Conservation (phyloP, 2,329 filamentous ascomycete species). For the Chlorencoelia australis region DNA sequence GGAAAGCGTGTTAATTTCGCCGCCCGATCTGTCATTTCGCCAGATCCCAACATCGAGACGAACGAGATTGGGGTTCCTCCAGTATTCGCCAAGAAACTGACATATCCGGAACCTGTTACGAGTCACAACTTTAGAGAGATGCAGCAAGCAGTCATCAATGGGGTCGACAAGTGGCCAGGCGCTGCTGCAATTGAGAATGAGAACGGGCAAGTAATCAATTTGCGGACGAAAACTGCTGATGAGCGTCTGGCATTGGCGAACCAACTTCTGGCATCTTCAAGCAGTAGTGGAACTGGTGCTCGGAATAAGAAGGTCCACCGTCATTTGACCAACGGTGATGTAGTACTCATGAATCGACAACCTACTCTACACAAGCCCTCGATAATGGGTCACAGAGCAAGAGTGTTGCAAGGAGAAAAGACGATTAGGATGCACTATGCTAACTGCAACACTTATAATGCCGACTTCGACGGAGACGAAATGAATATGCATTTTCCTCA, state of each 20-base stretch:
- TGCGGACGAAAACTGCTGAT: slow-evolving; percentile 78
- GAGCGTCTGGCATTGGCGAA: slow-evolving; percentile 86
- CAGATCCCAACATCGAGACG: slow-evolving; percentile 96
- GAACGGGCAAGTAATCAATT: slow-evolving; percentile 79
- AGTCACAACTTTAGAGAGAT: slow-evolving; percentile 95
- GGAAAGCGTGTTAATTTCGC: slow-evolving; percentile 93
- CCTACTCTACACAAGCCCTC: slow-evolving; percentile 97
- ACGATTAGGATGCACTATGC: slow-evolving; percentile 99
- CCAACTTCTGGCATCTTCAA: slow-evolving; percentile 79
- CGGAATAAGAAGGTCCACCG: slow-evolving; percentile 94
- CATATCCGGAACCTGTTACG: slow-evolving; percentile 94
- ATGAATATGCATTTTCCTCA: slow-evolving; percentile 99
- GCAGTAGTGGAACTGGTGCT: slow-evolving; percentile 60
- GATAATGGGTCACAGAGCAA: slow-evolving; percentile 94
- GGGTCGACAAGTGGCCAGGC: slow-evolving; percentile 86
- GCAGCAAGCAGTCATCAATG: slow-evolving; percentile 93
- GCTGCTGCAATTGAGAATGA: slow-evolving; percentile 93
- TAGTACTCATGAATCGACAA: slow-evolving; percentile 97
- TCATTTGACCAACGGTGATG: slow-evolving; percentile 91
- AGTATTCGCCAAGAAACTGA: slow-evolving; percentile 94
- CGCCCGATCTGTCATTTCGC: slow-evolving; percentile 93
- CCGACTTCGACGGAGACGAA: slow-evolving; percentile 97
- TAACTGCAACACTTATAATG: slow-evolving; percentile 99
- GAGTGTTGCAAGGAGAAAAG: slow-evolving; percentile 87
- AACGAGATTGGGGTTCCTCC: slow-evolving; percentile 97